A percentile compares a stretch with the other conserved stretches of the same genome.
phyloP scores from a whole-genome alignment of 495 filamentous ascomycete species.

The Collariella sp. region DNA sequence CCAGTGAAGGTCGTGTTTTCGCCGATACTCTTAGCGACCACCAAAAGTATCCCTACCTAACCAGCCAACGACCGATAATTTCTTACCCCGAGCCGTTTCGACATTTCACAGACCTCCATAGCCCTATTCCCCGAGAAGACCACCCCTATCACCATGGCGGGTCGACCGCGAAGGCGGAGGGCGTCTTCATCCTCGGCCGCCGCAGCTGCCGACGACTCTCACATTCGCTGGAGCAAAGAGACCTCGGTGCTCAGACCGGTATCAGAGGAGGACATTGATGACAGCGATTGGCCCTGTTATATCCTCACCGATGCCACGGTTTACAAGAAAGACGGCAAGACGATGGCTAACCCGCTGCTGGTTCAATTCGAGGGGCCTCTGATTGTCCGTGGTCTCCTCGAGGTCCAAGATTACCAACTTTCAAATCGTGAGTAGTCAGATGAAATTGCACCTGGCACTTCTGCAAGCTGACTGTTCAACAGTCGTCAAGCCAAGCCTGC shows the following conservation, averaged over 20 bases:
- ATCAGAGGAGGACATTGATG: neutral
- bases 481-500: slow-evolving; percentile 42
- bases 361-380: slow-evolving; percentile 35
- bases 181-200: slow-evolving; percentile 25
- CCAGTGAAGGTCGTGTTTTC: no score
- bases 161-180: slow-evolving; percentile 26
- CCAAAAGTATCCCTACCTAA: neutral
- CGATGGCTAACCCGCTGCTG: slow-evolving; percentile 36
- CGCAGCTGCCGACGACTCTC: slow-evolving; percentile 18
- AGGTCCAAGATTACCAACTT: slow-evolving; percentile 25
- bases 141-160: slow-evolving; percentile 19
- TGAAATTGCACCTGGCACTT: neutral
- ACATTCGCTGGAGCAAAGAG: slow-evolving; percentile 29
- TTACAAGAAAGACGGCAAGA: slow-evolving; percentile 32
- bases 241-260: slow-evolving; percentile 27
- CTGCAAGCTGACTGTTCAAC: slow-evolving; percentile 17
- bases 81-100: neutral
- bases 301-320: slow-evolving; percentile 40
- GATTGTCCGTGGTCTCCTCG: slow-evolving; percentile 36
- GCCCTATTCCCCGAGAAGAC: neutral
- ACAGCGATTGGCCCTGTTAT: slow-evolving; percentile 36
- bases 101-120: neutral
- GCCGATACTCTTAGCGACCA: neutral
- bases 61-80: neutral
- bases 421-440: slow-evolving; percentile 5